Conservation (phyloP, 108 stramenopile species). For the Seminavis robusta region DNA sequence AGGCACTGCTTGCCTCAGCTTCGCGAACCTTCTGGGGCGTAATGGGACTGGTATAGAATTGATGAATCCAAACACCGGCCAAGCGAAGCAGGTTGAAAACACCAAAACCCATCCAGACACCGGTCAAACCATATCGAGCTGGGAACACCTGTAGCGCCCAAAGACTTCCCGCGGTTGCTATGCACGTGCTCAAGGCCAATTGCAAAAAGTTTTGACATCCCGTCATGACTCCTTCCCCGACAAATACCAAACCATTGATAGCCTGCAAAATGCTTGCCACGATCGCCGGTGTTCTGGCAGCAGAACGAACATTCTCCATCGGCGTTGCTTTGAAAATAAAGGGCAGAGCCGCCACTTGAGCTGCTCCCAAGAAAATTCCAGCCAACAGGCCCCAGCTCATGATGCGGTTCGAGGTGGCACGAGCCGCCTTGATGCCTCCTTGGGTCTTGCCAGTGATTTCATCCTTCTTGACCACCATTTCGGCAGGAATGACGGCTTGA, state of each 20-base stretch:
- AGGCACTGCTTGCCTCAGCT: no score
- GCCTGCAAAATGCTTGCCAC: constrained; percentile 55
- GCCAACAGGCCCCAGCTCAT: constrained; percentile 65
- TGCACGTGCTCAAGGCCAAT: constrained; percentile 42
- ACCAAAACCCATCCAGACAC: constrained; percentile 62
- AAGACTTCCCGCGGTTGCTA: constrained; percentile 53
- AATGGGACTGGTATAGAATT: constrained; percentile 37
- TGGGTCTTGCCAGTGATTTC: constrained; percentile 23
- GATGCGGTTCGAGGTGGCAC: constrained; percentile 43
- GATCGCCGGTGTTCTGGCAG: constrained; percentile 60
- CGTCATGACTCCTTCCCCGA: constrained; percentile 69
- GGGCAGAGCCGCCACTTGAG: constrained; percentile 55
- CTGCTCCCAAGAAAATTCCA: constrained; percentile 41
- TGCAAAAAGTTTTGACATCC: constrained; percentile 39
- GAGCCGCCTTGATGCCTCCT: constrained; percentile 33
- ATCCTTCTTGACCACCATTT: constrained; percentile 45
- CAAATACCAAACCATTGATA: constrained; percentile 66
- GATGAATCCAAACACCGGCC: constrained; percentile 51
- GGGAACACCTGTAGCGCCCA: constrained; percentile 49
- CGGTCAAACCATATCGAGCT: constrained; percentile 43
- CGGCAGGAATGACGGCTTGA: constrained; percentile 65
- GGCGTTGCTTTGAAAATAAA: constrained; percentile 58
- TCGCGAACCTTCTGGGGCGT: no score
- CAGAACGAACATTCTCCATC: constrained; percentile 57
- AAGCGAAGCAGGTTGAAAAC: constrained; percentile 58